Percentiles rank a stretch among this genome's conserved stretches.
Evolutionary conservation across 2,329 filamentous ascomycete species (phyloP).

Genomic region (Neonectria neomacrospora): DNA sequence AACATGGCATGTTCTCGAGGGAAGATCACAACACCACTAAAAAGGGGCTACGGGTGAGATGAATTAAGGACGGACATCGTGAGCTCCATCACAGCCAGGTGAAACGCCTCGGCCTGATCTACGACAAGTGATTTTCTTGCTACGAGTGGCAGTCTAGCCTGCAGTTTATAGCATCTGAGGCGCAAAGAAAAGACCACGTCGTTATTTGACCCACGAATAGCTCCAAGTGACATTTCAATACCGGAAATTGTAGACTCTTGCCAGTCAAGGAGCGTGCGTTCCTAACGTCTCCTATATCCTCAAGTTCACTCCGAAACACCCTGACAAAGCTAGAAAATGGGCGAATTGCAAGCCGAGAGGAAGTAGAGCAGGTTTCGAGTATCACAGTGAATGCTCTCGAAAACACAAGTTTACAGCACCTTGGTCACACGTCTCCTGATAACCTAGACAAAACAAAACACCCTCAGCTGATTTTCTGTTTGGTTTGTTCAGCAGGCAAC

Average conservation of each 20-base stretch:
- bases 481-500: conserved; percentile 5
- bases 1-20: not conserved
- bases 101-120: not conserved
- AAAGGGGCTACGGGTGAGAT: not conserved
- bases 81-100: not conserved
- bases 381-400: not conserved
- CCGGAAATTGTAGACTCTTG: not conserved
- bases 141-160: not conserved
- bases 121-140: not conserved
- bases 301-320: too few relatives aligned
- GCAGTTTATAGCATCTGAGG: not conserved
- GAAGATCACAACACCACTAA: not conserved
- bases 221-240: not conserved
- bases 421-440: conserved; percentile 1
- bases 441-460: conserved; percentile 4
- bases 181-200: conserved; percentile 11
- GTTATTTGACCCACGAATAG: not conserved
- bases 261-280: not conserved
- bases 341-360: not conserved
- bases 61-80: not conserved
- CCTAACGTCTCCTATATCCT: not conserved
- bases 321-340: not conserved
- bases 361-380: not conserved
- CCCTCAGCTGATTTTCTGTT: not conserved
- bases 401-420: not conserved